A percentile compares a stretch with the other conserved stretches of the same genome.
Conservation (phyloP, 495 filamentous ascomycete species). For the Penicillium samsonianum region DNA sequence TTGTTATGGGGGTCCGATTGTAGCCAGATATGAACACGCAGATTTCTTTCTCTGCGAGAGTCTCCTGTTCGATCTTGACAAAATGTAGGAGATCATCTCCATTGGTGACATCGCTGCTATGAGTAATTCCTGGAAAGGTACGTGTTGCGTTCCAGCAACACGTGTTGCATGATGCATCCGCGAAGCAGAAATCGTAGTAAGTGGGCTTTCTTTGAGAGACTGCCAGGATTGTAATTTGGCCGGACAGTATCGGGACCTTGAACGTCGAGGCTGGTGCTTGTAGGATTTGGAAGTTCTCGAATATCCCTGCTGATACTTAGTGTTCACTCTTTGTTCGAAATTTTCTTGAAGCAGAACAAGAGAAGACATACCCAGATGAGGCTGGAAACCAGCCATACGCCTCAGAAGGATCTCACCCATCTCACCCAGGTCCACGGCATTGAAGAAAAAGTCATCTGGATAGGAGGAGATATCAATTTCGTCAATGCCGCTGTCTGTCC, state of each 20-base stretch:
- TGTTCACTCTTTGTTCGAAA: neutral
- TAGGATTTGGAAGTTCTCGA: constrained; percentile 26
- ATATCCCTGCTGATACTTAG: constrained; percentile 14
- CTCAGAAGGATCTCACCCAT: constrained; percentile 24
- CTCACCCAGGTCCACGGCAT: constrained; percentile 30
- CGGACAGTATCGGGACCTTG: constrained; percentile 25
- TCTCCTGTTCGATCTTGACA: constrained; percentile 18
- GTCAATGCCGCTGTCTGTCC: constrained; percentile 21
- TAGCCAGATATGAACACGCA: constrained; percentile 31
- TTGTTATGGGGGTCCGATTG: constrained; percentile 19
- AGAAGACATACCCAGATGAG: constrained; percentile 20
- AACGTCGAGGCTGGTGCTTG: constrained; percentile 28
- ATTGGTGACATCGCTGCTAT: constrained; percentile 5
- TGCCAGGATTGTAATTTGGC: constrained; percentile 26
- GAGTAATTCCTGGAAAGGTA: constrained; percentile 18
- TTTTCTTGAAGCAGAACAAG: neutral
- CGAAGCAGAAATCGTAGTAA: constrained; percentile 32
- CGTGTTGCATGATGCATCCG: constrained; percentile 21
- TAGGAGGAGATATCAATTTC: constrained; percentile 33
- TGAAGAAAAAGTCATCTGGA: constrained; percentile 28
- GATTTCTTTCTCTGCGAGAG: constrained; percentile 18
- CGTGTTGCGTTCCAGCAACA: constrained; percentile 15
- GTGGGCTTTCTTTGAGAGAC: constrained; percentile 24
- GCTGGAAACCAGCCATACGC: constrained; percentile 22
- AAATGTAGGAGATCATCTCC: constrained; percentile 20